phyloP scores from a whole-genome alignment of 2,329 filamentous ascomycete genomes.

The Epichloe uncinata region DNA sequence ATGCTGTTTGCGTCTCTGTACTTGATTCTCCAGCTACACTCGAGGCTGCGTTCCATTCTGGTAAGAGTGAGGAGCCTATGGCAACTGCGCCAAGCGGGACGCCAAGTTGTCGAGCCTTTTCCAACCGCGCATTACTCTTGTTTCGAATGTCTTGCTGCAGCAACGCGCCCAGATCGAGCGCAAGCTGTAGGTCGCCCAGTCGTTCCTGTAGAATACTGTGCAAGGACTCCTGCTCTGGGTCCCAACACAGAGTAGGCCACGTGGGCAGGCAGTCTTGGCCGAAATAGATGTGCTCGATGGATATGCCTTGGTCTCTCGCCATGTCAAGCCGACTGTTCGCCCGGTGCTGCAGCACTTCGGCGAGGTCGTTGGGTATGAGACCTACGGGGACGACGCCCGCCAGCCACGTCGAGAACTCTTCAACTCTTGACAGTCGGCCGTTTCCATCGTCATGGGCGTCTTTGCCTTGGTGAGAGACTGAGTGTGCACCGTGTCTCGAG shows the following conservation, averaged over 20 bases:
- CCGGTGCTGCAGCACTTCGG: constrained; percentile 9
- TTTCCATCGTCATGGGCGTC: background rate
- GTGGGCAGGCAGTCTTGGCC: constrained; percentile 17
- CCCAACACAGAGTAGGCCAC: constrained; percentile 15
- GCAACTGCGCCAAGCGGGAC: constrained; percentile 10
- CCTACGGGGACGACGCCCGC: constrained; percentile 9
- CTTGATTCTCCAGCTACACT: too few relatives aligned
- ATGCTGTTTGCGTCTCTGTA: background rate
- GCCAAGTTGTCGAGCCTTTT: constrained; percentile 12
- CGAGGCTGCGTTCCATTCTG: constrained; percentile 13
- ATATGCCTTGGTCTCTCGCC: constrained; percentile 9
- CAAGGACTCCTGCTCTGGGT: constrained; percentile 12
- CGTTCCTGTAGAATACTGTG: constrained; percentile 15
- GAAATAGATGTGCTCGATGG: constrained; percentile 12
- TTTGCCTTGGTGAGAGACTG: background rate
- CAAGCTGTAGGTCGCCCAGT: constrained; percentile 9
- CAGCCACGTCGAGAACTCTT: constrained; percentile 7
- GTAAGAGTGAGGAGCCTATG: constrained; percentile 16
- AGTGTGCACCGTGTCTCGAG: background rate
- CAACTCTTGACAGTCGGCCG: background rate
- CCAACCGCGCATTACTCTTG: constrained; percentile 15
- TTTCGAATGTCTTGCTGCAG: constrained; percentile 11
- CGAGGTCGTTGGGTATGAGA: constrained; percentile 12
- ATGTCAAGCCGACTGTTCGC: constrained; percentile 12
- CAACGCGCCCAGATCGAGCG: constrained; percentile 8